Percentiles rank a stretch among this genome's conserved stretches.
Conservation (phyloP, 148 eudicot genomes). For the Bassia scoparia region DNA sequence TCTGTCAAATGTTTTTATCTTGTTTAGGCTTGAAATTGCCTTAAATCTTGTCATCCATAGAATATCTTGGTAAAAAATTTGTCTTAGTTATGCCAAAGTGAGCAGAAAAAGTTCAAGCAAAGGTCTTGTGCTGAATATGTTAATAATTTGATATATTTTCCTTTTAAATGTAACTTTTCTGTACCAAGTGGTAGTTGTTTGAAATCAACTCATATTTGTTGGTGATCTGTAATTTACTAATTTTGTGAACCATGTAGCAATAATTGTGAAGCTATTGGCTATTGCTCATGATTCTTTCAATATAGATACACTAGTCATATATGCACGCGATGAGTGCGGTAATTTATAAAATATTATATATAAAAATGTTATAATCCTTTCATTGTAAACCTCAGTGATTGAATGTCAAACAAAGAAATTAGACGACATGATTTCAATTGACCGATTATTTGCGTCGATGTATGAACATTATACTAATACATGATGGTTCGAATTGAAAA, state of each 20-base stretch:
- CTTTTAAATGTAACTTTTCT: background rate
- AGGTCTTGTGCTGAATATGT: background rate
- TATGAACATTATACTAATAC: too few species aligned
- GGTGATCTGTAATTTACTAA: background rate
- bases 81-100: conserved; percentile 1
- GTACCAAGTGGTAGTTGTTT: background rate
- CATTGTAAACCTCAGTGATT: too few species aligned
- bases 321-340: too few species aligned
- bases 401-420: too few species aligned
- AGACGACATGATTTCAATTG: too few species aligned
- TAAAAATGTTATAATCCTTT: too few species aligned
- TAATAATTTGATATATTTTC: background rate
- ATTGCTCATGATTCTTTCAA: background rate
- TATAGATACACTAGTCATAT: background rate
- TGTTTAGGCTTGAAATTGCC: background rate
- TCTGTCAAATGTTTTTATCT: background rate
- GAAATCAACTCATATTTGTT: background rate
- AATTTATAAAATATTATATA: too few species aligned
- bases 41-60: background rate
- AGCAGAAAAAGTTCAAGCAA: background rate
- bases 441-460: too few species aligned
- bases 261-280: too few species aligned
- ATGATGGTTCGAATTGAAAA: too few species aligned
- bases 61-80: background rate
- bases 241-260: background rate